Percentiles rank a stretch among this genome's conserved stretches.
Conservation (phyloP, 495 filamentous ascomycete genomes). For the Lophium mytilinum region DNA sequence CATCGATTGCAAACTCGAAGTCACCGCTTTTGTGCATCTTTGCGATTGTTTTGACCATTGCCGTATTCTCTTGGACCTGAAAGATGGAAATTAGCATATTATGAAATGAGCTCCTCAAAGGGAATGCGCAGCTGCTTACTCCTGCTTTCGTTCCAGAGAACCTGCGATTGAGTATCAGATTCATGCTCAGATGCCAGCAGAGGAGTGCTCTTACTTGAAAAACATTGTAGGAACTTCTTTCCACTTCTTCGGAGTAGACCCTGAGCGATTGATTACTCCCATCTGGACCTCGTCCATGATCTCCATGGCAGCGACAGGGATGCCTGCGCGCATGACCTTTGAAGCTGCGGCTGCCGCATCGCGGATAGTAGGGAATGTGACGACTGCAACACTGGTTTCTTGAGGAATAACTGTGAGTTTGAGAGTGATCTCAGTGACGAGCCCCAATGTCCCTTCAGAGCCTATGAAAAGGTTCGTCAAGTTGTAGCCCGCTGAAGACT, state of each 20-base stretch:
- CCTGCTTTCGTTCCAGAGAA: constrained; percentile 64
- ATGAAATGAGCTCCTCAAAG: constrained; percentile 18
- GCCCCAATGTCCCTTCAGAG: constrained; percentile 67
- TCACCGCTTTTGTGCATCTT: constrained; percentile 53
- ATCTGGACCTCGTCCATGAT: constrained; percentile 81
- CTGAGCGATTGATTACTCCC: constrained; percentile 65
- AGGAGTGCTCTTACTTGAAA: constrained; percentile 49
- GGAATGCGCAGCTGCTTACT: constrained; percentile 33
- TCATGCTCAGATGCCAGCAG: background rate
- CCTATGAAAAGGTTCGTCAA: constrained; percentile 70
- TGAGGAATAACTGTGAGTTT: constrained; percentile 69
- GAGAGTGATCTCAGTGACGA: constrained; percentile 69
- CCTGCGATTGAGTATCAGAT: constrained; percentile 11
- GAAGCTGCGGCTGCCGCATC: constrained; percentile 64
- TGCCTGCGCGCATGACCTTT: constrained; percentile 59
- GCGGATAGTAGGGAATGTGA: constrained; percentile 63
- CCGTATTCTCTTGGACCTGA: constrained; percentile 51
- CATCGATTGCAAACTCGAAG: constrained; percentile 66
- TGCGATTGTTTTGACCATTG: constrained; percentile 55
- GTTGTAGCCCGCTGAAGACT: constrained; percentile 76
- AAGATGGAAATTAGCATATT: constrained; percentile 13
- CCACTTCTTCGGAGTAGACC: constrained; percentile 60
- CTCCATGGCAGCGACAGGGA: constrained; percentile 73
- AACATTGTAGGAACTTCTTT: constrained; percentile 72
- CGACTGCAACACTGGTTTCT: constrained; percentile 66